A percentile compares a stretch with the other conserved stretches of the same genome.
These are phyloP conservation scores for Amanita exitialis DNA, from an alignment of 768 basidiomycete genomes.

Conservation along the genomic window DNA sequence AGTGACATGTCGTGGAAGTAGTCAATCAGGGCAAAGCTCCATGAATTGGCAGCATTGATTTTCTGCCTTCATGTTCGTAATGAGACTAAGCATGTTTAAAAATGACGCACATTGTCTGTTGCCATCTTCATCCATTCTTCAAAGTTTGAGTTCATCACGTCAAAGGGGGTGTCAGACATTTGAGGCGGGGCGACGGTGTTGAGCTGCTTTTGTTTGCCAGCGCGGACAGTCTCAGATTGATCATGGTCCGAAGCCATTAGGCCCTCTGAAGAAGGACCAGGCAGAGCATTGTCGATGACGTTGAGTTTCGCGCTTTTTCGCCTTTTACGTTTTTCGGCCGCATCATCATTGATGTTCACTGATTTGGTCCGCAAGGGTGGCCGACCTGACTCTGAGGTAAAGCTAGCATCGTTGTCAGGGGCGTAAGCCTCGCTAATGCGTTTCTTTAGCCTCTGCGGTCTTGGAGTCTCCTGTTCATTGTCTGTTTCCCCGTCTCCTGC, in stretches of 20 bases:
- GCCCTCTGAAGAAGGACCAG: slow-evolving; percentile 50
- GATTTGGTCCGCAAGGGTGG: slow-evolving; percentile 31
- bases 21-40: slow-evolving; percentile 97
- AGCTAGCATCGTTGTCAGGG: slow-evolving; percentile 33
- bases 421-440: slow-evolving; percentile 51
- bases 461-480: slow-evolving; percentile 29
- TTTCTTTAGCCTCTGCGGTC: slow-evolving; percentile 36
- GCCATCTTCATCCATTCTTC: slow-evolving; percentile 99
- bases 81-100: slow-evolving; percentile 5
- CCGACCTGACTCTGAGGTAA: slow-evolving; percentile 24
- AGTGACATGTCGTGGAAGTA: slow-evolving; percentile 99
- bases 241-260: slow-evolving; percentile 13
- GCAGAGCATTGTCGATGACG: slow-evolving; percentile 44
- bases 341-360: slow-evolving; percentile 71
- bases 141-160: slow-evolving; percentile 87
- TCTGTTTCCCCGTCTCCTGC: slow-evolving; percentile 29
- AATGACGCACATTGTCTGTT: slow-evolving; percentile 80
- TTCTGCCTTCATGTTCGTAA: slow-evolving; percentile 46
- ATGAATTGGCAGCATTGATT: slow-evolving; percentile 97
- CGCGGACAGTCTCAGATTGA: slow-evolving; percentile 34
- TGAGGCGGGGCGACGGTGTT: slow-evolving; percentile 52
- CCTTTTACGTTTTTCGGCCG: slow-evolving; percentile 75
- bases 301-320: slow-evolving; percentile 66
- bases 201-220: slow-evolving; percentile 51
- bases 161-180: slow-evolving; percentile 52